phyloP scores from a whole-genome alignment of 495 filamentous ascomycete genomes.

The Daldinia loculata region DNA sequence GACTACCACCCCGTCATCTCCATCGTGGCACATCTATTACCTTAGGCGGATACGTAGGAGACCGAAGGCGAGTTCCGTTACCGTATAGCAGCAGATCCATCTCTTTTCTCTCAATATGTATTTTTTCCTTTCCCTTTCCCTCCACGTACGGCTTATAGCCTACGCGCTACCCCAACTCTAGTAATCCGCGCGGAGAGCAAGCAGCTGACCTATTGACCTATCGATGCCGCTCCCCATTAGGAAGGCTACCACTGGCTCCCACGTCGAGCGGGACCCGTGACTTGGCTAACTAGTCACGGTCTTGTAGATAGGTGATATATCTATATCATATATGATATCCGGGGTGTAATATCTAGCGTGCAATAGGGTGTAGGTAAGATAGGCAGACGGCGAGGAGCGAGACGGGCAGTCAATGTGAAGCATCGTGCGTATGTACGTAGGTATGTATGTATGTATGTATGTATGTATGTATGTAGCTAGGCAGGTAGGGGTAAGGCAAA shows the following conservation, averaged over 20 bases:
- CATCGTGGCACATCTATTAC: not conserved
- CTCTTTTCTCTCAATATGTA: not conserved
- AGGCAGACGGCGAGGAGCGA: no score
- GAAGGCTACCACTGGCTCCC: constrained; percentile 29
- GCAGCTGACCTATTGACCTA: constrained; percentile 39
- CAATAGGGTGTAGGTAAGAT: no score
- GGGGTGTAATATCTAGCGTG: not conserved
- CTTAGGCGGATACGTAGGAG: not conserved
- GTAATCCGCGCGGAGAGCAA: constrained; percentile 31
- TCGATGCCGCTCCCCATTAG: constrained; percentile 36
- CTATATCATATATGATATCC: not conserved
- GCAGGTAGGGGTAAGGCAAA: constrained; percentile 17
- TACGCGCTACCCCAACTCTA: constrained; percentile 37
- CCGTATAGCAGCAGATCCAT: constrained; percentile 22
- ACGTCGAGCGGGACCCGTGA: constrained; percentile 26
- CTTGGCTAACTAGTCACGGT: constrained; percentile 31
- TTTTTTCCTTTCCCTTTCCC: not conserved
- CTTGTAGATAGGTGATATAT: not conserved
- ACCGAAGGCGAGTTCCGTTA: constrained; percentile 29
- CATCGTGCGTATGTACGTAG: not conserved
- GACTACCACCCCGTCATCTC: constrained; percentile 3
- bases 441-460: not conserved
- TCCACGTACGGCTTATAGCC: not conserved
- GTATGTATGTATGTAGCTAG: constrained; percentile 28
- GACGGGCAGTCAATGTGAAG: no score